Conservation (phyloP, 257 asterid species). For the Buddleja alternifolia region DNA sequence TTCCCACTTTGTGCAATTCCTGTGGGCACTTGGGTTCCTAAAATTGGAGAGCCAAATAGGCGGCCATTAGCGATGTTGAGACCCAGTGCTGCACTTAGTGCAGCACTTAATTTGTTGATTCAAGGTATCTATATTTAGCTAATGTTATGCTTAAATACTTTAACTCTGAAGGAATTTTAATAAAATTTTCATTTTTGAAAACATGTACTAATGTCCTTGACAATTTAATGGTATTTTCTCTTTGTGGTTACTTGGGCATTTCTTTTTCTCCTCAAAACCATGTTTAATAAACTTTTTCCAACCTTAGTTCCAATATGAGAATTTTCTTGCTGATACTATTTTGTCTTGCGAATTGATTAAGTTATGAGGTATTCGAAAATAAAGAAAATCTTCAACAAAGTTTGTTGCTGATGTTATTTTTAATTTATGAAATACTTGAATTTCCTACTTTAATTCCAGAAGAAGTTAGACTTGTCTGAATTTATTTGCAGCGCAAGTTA, state of each 20-base stretch:
- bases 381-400: neutral
- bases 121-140: constrained; percentile 56
- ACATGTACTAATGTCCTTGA: neutral
- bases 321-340: neutral
- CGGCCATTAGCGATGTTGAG: constrained; percentile 85
- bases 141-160: too few relatives aligned
- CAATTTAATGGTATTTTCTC: neutral
- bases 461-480: too few relatives aligned
- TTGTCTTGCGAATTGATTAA: constrained; percentile 6
- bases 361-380: neutral
- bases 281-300: neutral
- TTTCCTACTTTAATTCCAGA: constrained; percentile 1
- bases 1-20: constrained; percentile 69
- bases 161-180: neutral
- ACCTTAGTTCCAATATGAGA: neutral
- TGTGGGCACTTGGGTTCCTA: constrained; percentile 92
- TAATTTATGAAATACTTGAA: neutral
- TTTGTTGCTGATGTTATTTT: constrained; percentile 17
- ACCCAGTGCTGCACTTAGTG: constrained; percentile 79
- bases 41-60: constrained; percentile 70
- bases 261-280: neutral
- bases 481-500: constrained; percentile 73
- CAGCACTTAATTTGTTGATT: constrained; percentile 74
- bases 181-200: neutral
- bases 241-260: neutral